These are phyloP conservation scores for Trichoderma pleuroti DNA, from an alignment of 2,329 filamentous ascomycete species.

Conservation along the genomic window DNA sequence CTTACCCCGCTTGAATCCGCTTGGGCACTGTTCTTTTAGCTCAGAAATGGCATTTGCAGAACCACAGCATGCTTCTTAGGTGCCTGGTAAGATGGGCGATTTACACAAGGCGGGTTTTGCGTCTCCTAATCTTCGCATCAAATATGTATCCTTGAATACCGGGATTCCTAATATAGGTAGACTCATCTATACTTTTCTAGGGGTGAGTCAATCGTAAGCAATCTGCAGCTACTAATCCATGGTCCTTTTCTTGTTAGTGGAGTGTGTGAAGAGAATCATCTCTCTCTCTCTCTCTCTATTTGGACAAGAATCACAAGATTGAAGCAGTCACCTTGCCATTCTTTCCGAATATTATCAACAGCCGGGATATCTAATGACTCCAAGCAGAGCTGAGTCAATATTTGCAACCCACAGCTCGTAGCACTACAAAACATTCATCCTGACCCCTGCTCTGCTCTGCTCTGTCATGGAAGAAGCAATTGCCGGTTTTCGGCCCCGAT, in stretches of 20 bases:
- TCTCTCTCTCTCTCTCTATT: neutral
- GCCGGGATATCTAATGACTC: neutral
- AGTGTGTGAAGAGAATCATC: neutral
- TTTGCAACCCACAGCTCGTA: neutral
- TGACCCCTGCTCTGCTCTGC: neutral
- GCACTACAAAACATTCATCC: neutral
- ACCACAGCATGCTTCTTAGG: neutral
- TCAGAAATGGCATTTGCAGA: neutral
- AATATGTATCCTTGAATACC: neutral
- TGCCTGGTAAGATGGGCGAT: neutral
- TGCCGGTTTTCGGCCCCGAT: conserved; percentile 18
- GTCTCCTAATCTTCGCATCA: neutral
- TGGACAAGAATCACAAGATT: neutral
- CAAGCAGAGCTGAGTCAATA: too few relatives aligned
- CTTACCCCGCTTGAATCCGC: neutral
- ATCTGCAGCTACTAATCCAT: neutral
- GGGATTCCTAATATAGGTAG: neutral
- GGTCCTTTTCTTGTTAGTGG: neutral
- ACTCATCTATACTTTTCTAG: neutral
- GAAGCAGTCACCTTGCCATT: neutral
- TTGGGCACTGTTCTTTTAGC: neutral
- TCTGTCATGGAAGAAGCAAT: neutral
- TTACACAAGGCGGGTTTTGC: neutral
- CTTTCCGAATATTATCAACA: neutral
- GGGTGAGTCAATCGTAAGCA: neutral